These are phyloP conservation scores for Ceratocystis variospora DNA, from an alignment of 2,329 filamentous ascomycete species.

Conservation along the genomic window DNA sequence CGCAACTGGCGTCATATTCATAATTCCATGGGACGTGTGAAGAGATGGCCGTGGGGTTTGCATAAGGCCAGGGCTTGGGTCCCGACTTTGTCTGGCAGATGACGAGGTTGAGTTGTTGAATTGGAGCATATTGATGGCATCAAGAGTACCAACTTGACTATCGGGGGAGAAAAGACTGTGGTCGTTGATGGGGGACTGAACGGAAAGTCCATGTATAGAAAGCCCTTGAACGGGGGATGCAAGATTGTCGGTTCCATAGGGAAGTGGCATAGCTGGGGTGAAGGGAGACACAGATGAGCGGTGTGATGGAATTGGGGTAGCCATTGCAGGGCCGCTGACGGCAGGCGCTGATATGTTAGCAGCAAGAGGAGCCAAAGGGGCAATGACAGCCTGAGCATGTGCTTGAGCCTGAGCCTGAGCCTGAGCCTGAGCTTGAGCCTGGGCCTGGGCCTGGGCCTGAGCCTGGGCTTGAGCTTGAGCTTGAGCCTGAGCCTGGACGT, in stretches of 20 bases:
- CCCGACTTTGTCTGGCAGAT: slow-evolving; percentile 62
- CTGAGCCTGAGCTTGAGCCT: not conserved
- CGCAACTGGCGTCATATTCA: slow-evolving; percentile 11
- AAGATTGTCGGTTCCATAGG: slow-evolving; percentile 34
- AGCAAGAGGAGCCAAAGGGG: slow-evolving; percentile 22
- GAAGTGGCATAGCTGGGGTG: slow-evolving; percentile 35
- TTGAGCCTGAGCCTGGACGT: slow-evolving; percentile 21
- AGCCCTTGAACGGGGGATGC: slow-evolving; percentile 18
- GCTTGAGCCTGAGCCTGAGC: not conserved
- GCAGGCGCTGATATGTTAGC: not conserved
- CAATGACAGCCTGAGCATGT: slow-evolving; percentile 26
- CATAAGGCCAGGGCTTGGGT: slow-evolving; percentile 49
- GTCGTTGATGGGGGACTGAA: slow-evolving; percentile 28
- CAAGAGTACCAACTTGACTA: slow-evolving; percentile 29
- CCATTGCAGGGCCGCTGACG: slow-evolving; percentile 24
- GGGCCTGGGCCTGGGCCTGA: not conserved
- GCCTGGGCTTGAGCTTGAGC: not conserved
- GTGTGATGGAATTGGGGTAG: slow-evolving; percentile 26
- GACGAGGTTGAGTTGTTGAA: slow-evolving; percentile 59
- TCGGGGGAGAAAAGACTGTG: slow-evolving; percentile 28
- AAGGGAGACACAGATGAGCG: slow-evolving; percentile 38
- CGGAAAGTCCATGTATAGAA: slow-evolving; percentile 17
- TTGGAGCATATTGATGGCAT: slow-evolving; percentile 48
- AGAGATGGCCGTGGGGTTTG: slow-evolving; percentile 29
- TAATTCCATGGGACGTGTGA: slow-evolving; percentile 34